Evolutionary conservation across 768 basidiomycete species (phyloP), one percentile per base, ranked within the genome.

Genomic region (Psilocybe subaeruginosa): DNA sequence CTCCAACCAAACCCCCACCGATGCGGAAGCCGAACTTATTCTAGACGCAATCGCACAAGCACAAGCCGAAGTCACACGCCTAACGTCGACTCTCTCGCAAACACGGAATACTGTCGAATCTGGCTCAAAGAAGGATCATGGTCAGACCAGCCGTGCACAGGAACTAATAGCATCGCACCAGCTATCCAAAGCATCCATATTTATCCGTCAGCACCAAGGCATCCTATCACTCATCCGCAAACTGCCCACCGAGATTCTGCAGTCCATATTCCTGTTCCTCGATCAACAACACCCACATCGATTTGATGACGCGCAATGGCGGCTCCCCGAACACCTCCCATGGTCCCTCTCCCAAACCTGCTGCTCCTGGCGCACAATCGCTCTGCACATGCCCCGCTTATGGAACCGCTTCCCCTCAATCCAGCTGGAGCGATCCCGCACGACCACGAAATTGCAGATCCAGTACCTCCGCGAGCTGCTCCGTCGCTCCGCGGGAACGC

Each of bases 201-300:
- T 30, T 16, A 48, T 55, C 16, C 53, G 17, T 8, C 59, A 50
- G 19, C 59, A 55, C 27, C 50, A 8, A 14, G 53, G 37, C 9
- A 19, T 60, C 11, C 46, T 60, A 23, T 60, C 59, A 5, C 19
- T 17, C 12, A 19, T 55, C 17, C 59, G 59, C 16, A 49, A 48
- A 31, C 16, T 60, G 5, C 59, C 59, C 2, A 12, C 19, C 4
- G 59, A 60, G 47, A 60, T 60, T 27, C 43, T 54, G 3, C 53
- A 60, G 8, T 52, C 54, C n/a, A 60, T 60, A 47, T 60, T 29
- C 23, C 23, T 47, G 4, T 54, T 27, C 6, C 17, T 27, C 3
- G 31, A 19, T 29, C 16, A 39, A 27, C 45, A 41, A 33, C 43
- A 23, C 30, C 45, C 51, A 4, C 27, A 37, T 23, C 23, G 4